A percentile compares a stretch with the other conserved stretches of the same genome.
Conservation (phyloP, 2,329 filamentous ascomycete genomes). For the Fulvia fulva region DNA sequence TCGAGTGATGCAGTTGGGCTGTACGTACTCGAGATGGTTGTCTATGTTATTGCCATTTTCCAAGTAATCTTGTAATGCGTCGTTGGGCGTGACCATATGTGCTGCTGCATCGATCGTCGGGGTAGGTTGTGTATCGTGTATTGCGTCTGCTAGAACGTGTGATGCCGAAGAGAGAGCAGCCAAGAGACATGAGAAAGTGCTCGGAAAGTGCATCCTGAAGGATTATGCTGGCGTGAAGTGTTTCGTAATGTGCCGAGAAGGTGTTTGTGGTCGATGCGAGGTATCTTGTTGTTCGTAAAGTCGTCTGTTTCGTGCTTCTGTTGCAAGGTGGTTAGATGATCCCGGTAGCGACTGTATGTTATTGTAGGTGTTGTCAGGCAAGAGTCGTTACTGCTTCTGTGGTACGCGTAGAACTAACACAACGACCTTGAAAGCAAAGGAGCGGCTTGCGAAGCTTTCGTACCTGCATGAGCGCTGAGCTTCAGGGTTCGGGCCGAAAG, state of each 20-base stretch:
- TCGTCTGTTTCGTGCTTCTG: background rate
- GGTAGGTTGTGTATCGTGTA: background rate
- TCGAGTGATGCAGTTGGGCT: background rate
- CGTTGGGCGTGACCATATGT: background rate
- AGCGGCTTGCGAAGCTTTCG: background rate
- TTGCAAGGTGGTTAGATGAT: background rate
- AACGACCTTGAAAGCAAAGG: background rate
- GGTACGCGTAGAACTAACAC: background rate
- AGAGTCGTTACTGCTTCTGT: background rate
- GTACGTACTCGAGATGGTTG: slow-evolving; percentile 2
- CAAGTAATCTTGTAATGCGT: background rate
- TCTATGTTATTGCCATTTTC: background rate
- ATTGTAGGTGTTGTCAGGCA: background rate
- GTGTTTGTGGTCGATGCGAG: background rate
- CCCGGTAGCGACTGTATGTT: background rate
- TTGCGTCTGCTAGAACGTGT: slow-evolving; percentile 6
- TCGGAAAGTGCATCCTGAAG: slow-evolving; percentile 1
- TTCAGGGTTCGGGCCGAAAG: background rate
- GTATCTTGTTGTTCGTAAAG: background rate
- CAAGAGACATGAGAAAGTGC: slow-evolving; percentile 8
- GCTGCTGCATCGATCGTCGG: background rate
- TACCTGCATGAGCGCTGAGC: background rate
- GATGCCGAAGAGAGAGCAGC: slow-evolving; percentile 8
- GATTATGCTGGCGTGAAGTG: background rate
- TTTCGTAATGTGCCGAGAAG: background rate